phyloP scores from a whole-genome alignment of 176 grass and related monocot species.

The Avena insularis region DNA sequence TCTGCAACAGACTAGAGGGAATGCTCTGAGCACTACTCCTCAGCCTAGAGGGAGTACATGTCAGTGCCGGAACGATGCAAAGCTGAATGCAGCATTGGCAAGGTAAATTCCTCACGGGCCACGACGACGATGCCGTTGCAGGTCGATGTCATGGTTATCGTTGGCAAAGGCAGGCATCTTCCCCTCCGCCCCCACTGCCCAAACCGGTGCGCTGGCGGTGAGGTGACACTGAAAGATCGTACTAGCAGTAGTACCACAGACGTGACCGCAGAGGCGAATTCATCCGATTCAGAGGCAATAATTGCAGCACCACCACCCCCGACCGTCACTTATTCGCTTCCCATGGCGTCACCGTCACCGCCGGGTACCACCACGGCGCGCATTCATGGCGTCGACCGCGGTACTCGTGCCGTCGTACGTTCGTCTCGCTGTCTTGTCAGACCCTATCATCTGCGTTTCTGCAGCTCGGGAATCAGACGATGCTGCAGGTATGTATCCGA shows the following conservation, averaged over 20 bases:
- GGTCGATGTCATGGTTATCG: not conserved
- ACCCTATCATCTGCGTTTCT: not conserved
- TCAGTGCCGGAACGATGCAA: too few species aligned
- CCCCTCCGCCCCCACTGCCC: not conserved
- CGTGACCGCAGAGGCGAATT: not conserved
- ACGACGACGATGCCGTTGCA: not conserved
- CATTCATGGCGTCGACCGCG: not conserved
- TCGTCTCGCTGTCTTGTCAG: not conserved
- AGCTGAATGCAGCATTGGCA: not conserved
- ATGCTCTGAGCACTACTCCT: too few species aligned
- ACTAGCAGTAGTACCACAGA: not conserved
- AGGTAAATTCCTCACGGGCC: not conserved
- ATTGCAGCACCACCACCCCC: not conserved
- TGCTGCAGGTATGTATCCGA: not conserved
- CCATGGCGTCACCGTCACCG: constrained; percentile 23
- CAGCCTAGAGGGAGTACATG: too few species aligned
- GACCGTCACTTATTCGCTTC: not conserved
- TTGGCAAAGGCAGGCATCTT: constrained; percentile 9
- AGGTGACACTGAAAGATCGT: constrained; percentile 13
- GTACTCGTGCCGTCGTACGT: not conserved
- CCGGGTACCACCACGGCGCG: not conserved
- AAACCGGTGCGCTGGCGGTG: constrained; percentile 19
- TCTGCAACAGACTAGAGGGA: too few species aligned
- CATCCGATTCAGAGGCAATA: not conserved
- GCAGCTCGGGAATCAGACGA: not conserved